Percentiles rank a stretch among this genome's conserved stretches.
Evolutionary conservation across 2,329 filamentous ascomycete species (phyloP).

Genomic region (Aspergillus persii): DNA sequence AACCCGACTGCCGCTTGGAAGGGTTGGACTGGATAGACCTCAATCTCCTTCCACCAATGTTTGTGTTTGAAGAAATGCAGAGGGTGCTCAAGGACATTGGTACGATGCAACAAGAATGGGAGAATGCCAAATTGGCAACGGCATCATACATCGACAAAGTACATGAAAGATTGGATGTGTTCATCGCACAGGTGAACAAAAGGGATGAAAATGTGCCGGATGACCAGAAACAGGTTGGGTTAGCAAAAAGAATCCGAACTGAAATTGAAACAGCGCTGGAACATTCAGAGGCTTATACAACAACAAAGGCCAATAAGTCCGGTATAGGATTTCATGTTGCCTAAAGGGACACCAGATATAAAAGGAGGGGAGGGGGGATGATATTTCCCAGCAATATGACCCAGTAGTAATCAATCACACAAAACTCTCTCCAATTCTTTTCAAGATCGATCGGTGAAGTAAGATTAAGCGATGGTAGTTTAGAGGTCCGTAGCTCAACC

Average conservation of each 20-base stretch:
- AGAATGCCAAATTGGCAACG: background rate
- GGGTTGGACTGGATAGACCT: conserved; percentile 24
- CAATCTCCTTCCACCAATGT: conserved; percentile 19
- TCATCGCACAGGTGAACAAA: background rate
- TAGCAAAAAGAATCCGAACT: background rate
- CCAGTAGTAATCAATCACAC: background rate
- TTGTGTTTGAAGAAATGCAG: conserved; percentile 24
- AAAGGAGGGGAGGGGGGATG: background rate
- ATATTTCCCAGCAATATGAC: too few relatives aligned
- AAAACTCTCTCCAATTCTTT: background rate
- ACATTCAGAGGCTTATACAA: background rate
- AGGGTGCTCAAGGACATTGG: conserved; percentile 16
- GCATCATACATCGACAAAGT: too few relatives aligned
- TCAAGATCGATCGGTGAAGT: background rate
- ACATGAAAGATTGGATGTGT: background rate
- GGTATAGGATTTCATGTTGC: background rate
- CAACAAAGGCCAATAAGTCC: background rate
- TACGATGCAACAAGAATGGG: conserved; percentile 11
- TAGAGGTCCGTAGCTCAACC: background rate
- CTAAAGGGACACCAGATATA: background rate
- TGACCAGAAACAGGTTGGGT: background rate
- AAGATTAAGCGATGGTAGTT: background rate
- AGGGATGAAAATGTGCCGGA: background rate
- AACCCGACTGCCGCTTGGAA: conserved; percentile 15
- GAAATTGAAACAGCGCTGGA: background rate